Evolutionary conservation across 805 yeast species (phyloP).

Genomic region (Myxozyma kluyveri): DNA sequence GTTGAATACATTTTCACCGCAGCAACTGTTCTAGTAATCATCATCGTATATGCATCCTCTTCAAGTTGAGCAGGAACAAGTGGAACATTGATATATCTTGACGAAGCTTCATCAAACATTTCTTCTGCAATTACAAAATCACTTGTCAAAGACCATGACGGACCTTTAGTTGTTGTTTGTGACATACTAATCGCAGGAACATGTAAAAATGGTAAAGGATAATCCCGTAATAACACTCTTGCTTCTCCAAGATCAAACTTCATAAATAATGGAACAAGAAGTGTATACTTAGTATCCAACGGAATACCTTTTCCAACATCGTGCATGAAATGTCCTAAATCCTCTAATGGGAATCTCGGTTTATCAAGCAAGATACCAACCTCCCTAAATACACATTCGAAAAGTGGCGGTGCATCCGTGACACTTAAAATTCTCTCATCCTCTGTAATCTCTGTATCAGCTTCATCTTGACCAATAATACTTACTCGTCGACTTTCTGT

Average conservation of each 20-base stretch:
- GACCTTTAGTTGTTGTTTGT: slow-evolving; percentile 36
- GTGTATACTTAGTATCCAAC: slow-evolving; percentile 60
- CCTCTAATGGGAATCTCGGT: slow-evolving; percentile 52
- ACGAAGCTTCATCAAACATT: slow-evolving; percentile 50
- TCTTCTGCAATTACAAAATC: slow-evolving; percentile 69
- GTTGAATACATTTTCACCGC: slow-evolving; percentile 70
- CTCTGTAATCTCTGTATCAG: slow-evolving; percentile 40
- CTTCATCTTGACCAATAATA: slow-evolving; percentile 44
- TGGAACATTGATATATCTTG: slow-evolving; percentile 62
- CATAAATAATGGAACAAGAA: slow-evolving; percentile 62
- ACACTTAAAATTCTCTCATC: slow-evolving; percentile 50
- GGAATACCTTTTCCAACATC: slow-evolving; percentile 85
- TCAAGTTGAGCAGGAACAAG: slow-evolving; percentile 46
- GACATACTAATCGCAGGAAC: slow-evolving; percentile 54
- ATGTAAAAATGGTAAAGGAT: slow-evolving; percentile 76
- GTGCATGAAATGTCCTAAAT: slow-evolving; percentile 60
- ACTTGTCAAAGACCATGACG: slow-evolving; percentile 50
- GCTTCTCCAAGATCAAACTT: slow-evolving; percentile 59
- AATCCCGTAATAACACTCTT: slow-evolving; percentile 73
- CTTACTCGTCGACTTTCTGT: slow-evolving; percentile 31
- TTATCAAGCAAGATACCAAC: slow-evolving; percentile 49
- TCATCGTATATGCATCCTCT: slow-evolving; percentile 47
- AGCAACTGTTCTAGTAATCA: slow-evolving; percentile 72
- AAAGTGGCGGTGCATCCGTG: slow-evolving; percentile 51
- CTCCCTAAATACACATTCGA: slow-evolving; percentile 51